These are phyloP conservation scores for Pythium insidiosum DNA, from an alignment of 352 stramenopile species.

Conservation along the genomic window DNA sequence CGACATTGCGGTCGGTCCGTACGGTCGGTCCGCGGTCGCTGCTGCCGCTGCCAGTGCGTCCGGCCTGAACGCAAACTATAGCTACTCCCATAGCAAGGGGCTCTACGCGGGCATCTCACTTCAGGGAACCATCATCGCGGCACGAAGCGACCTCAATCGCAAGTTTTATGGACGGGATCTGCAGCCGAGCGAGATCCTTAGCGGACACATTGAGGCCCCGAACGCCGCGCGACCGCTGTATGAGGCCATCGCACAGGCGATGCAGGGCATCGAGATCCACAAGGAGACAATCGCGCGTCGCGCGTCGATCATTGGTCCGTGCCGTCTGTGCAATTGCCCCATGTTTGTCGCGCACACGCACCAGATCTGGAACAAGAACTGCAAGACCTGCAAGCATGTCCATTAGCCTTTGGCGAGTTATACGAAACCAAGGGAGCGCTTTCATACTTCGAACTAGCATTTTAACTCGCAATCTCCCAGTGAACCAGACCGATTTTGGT, in stretches of 20 bases:
- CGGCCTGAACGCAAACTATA: slow-evolving; percentile 86
- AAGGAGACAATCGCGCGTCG: slow-evolving; percentile 29
- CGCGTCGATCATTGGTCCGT: slow-evolving; percentile 40
- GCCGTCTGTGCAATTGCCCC: slow-evolving; percentile 45
- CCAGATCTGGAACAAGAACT: slow-evolving; percentile 70
- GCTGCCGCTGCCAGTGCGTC: slow-evolving; percentile 55
- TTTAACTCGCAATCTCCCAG: no score
- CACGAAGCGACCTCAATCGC: slow-evolving; percentile 80
- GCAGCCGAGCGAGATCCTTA: slow-evolving; percentile 32
- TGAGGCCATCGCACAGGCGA: slow-evolving; percentile 45
- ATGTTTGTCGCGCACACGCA: slow-evolving; percentile 55
- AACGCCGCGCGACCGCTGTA: slow-evolving; percentile 42
- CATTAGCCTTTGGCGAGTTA: no score
- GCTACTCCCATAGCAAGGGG: slow-evolving; percentile 89
- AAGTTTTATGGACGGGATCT: slow-evolving; percentile 85
- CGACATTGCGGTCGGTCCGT: slow-evolving; percentile 75
- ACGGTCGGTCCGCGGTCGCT: slow-evolving; percentile 60
- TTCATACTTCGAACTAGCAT: no score
- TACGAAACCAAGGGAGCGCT: no score
- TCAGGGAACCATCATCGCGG: slow-evolving; percentile 77
- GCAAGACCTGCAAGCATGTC: slow-evolving; percentile 55
- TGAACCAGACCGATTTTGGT: no score
- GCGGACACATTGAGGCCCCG: slow-evolving; percentile 35
- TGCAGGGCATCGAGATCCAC: slow-evolving; percentile 37
- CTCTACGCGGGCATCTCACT: slow-evolving; percentile 88